A percentile compares a stretch with the other conserved stretches of the same genome.
phyloP scores from a whole-genome alignment of 2,329 filamentous ascomycete species.

The Pleoardoris graminearum region DNA sequence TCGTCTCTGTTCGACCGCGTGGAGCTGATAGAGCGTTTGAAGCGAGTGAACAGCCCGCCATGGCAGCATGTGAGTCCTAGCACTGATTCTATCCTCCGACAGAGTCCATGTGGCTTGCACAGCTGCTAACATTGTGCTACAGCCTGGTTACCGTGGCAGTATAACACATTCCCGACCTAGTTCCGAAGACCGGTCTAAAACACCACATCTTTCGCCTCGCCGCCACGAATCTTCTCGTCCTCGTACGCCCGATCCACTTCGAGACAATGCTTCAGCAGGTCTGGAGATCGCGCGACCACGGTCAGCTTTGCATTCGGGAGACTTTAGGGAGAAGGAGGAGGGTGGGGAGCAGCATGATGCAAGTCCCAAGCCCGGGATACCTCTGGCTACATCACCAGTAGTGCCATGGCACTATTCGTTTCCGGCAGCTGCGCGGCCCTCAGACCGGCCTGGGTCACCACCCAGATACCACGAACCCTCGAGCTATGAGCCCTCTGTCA shows the following conservation, averaged over 20 bases:
- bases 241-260: constrained; percentile 29
- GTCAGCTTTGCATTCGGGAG: constrained; percentile 69
- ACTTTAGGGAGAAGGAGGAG: constrained; percentile 59
- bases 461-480: constrained; percentile 22
- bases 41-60: constrained; percentile 73
- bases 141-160: constrained; percentile 23
- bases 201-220: constrained; percentile 41
- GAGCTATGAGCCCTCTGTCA: constrained; percentile 38
- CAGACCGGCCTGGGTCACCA: constrained; percentile 17
- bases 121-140: constrained; percentile 19
- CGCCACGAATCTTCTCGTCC: constrained; percentile 43
- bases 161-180: constrained; percentile 20
- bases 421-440: constrained; percentile 42
- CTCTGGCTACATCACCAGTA: constrained; percentile 56
- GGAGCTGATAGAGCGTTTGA: constrained; percentile 82
- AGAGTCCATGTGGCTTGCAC: neutral
- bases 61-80: constrained; percentile 64
- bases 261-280: constrained; percentile 38
- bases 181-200: constrained; percentile 34
- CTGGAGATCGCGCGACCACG: constrained; percentile 76
- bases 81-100: neutral
- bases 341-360: constrained; percentile 25
- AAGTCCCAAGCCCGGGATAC: constrained; percentile 14
- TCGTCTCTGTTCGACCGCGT: constrained; percentile 61
- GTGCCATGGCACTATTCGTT: constrained; percentile 60